Conservation (phyloP, 306 rosid species). For the Coriaria nepalensis region DNA sequence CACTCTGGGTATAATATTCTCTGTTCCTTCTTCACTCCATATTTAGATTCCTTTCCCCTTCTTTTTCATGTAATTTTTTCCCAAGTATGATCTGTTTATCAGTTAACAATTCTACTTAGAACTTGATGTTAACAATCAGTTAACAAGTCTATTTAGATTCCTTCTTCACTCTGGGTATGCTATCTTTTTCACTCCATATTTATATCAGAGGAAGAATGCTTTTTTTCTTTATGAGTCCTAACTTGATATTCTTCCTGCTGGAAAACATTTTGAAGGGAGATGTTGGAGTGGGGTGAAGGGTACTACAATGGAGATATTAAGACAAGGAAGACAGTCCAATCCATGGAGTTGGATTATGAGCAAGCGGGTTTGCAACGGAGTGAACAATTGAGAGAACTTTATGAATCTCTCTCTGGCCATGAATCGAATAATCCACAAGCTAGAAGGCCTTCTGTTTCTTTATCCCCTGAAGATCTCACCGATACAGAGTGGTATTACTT, state of each 20-base stretch:
- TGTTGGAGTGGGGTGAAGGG: conserved; percentile 71
- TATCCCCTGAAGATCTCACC: conserved; percentile 79
- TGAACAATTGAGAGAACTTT: conserved; percentile 58
- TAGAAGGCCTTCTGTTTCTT: conserved; percentile 62
- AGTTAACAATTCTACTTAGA: too few relatives aligned
- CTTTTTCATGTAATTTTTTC: too few relatives aligned
- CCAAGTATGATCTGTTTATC: too few relatives aligned
- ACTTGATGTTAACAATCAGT: too few relatives aligned
- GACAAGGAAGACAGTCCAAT: conserved; percentile 72
- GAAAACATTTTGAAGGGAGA: conserved; percentile 22
- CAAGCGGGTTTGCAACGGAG: conserved; percentile 66
- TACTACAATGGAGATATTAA: conserved; percentile 87
- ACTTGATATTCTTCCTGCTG: background rate
- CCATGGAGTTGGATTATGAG: conserved; percentile 47
- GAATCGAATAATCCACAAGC: conserved; percentile 40
- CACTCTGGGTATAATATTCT: conserved; percentile 38
- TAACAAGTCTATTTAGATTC: too few relatives aligned
- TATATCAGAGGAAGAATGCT: too few relatives aligned
- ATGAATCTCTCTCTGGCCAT: conserved; percentile 40
- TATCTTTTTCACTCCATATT: too few relatives aligned
- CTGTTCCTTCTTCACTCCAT: too few relatives aligned
- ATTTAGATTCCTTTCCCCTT: too few relatives aligned
- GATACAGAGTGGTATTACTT: conserved; percentile 89
- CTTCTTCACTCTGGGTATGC: too few relatives aligned
- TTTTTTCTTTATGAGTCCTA: too few relatives aligned